Percentiles rank a stretch among this genome's conserved stretches.
phyloP scores from a whole-genome alignment of 768 basidiomycete species.

The Gelatoporia subvermispora region DNA sequence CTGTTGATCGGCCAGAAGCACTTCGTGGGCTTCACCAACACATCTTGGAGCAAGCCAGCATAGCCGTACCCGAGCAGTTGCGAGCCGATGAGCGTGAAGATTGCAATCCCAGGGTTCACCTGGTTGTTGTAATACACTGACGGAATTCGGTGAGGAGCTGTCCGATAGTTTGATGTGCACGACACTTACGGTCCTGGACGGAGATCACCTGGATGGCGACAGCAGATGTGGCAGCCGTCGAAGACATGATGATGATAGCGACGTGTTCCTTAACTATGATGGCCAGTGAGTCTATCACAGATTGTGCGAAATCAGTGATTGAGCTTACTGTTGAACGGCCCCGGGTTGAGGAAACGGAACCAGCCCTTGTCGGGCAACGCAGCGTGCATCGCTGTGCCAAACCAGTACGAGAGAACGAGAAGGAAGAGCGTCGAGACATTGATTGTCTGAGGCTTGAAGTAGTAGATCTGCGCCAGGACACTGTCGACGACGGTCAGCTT shows the following conservation, averaged over 20 bases:
- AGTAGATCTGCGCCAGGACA: constrained; percentile 29
- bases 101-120: constrained; percentile 27
- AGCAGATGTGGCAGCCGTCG: constrained; percentile 27
- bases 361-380: constrained; percentile 25
- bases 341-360: constrained; percentile 32
- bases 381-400: constrained; percentile 39
- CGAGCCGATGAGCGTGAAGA: constrained; percentile 32
- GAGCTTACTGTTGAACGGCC: constrained; percentile 32
- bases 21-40: constrained; percentile 48
- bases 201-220: constrained; percentile 30
- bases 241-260: constrained; percentile 32
- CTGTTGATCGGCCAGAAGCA: constrained; percentile 26
- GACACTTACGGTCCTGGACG: constrained; percentile 24
- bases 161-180: neutral
- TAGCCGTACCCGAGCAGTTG: constrained; percentile 32
- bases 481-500: constrained; percentile 4
- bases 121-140: constrained; percentile 37
- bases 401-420: constrained; percentile 47
- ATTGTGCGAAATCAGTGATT: constrained; percentile 2
- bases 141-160: neutral
- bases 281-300: neutral
- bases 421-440: constrained; percentile 46
- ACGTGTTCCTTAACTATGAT: constrained; percentile 30
- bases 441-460: constrained; percentile 45
- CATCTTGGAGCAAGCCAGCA: constrained; percentile 33